Conservation (phyloP, 345 rosid species). For the Iberis pinnata region DNA sequence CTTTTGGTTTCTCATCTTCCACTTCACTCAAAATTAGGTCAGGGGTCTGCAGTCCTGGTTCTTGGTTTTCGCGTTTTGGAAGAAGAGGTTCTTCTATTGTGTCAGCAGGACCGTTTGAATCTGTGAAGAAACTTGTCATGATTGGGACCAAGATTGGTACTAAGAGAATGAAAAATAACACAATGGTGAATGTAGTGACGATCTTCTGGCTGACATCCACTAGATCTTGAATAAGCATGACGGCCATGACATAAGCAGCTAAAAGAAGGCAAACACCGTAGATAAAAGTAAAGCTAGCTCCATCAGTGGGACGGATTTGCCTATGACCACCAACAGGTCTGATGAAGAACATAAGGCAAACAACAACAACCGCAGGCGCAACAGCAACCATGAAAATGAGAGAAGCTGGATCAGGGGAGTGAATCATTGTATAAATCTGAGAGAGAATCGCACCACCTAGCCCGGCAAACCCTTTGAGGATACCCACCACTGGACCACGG, state of each 20-base stretch:
- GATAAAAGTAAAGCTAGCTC: conserved; percentile 52
- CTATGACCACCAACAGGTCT: conserved; percentile 95
- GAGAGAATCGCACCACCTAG: conserved; percentile 93
- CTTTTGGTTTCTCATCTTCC: conserved; percentile 91
- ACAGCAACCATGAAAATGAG: conserved; percentile 97
- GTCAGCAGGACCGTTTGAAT: conserved; percentile 33
- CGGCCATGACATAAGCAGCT: conserved; percentile 83
- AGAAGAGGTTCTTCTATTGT: conserved; percentile 62
- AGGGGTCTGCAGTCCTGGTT: conserved; percentile 39
- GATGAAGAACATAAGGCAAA: conserved; percentile 69
- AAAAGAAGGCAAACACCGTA: conserved; percentile 73
- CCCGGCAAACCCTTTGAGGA: conserved; percentile 96
- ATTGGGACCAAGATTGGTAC: conserved; percentile 69
- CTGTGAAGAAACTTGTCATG: conserved; percentile 43
- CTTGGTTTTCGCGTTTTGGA: conserved; percentile 37
- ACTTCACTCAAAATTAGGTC: conserved; percentile 71
- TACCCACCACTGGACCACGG: conserved; percentile 95
- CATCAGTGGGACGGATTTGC: conserved; percentile 67
- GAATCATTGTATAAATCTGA: conserved; percentile 67
- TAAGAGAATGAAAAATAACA: conserved; percentile 56
- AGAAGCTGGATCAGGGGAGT: conserved; percentile 70
- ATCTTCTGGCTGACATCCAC: conserved; percentile 45
- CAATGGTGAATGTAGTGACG: conserved; percentile 41
- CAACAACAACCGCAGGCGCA: conserved; percentile 71
- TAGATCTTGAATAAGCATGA: conserved; percentile 84